Conservation (phyloP, 129 eudicot genomes). For the Flaveria robusta region DNA sequence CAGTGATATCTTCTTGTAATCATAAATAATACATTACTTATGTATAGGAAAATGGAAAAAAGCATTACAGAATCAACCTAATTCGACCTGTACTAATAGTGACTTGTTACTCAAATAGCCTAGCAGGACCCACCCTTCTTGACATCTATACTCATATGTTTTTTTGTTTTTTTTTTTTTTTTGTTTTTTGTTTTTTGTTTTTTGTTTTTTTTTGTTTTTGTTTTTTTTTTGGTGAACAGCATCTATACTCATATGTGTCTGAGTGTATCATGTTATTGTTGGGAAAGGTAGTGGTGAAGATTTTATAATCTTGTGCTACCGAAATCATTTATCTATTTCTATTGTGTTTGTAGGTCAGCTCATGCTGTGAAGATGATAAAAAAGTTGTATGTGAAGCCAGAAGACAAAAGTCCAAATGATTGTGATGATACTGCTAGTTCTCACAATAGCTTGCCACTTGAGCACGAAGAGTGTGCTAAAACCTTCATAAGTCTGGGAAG, state of each 20-base stretch:
- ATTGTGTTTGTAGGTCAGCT: slow-evolving; percentile 66
- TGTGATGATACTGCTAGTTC: slow-evolving; percentile 70
- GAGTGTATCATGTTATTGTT: neutral
- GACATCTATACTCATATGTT: slow-evolving; percentile 2
- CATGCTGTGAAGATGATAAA: slow-evolving; percentile 81
- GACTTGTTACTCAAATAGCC: neutral
- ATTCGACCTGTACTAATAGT: neutral
- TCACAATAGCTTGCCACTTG: slow-evolving; percentile 87
- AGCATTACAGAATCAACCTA: neutral
- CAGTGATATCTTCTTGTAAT: neutral
- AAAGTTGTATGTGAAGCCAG: slow-evolving; percentile 64
- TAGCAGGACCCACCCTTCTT: neutral
- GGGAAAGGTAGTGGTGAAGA: slow-evolving; percentile 17
- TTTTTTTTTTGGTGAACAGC: too few relatives aligned
- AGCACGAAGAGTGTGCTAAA: slow-evolving; percentile 71
- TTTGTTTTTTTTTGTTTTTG: too few relatives aligned
- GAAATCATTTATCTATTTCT: slow-evolving; percentile 11
- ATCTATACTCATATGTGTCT: neutral
- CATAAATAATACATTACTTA: neutral
- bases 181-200: too few relatives aligned
- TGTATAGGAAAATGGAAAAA: neutral
- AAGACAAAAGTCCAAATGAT: slow-evolving; percentile 69
- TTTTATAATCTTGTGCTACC: slow-evolving; percentile 3
- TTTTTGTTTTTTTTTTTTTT: too few relatives aligned
- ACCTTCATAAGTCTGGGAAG: slow-evolving; percentile 76